Percentiles rank a stretch among this genome's conserved stretches.
phyloP scores from a whole-genome alignment of 2,329 filamentous ascomycete genomes.

The Claviceps maximensis region DNA sequence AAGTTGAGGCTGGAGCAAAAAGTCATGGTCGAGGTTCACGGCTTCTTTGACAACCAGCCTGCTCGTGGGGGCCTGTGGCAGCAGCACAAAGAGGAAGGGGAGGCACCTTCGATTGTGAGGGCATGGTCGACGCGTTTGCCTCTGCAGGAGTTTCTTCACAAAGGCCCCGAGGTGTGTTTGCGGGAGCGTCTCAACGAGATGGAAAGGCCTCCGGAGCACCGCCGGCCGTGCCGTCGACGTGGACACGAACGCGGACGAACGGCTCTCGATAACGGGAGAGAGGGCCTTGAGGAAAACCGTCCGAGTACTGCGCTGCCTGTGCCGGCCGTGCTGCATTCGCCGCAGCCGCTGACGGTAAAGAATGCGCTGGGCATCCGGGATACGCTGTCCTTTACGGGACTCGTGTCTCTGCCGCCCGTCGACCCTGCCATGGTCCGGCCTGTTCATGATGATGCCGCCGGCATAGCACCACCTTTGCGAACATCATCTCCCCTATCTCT shows the following conservation, averaged over 20 bases:
- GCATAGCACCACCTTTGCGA: slow-evolving; percentile 11
- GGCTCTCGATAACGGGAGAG: slow-evolving; percentile 5
- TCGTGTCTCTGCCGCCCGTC: too few relatives aligned
- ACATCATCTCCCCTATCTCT: slow-evolving; percentile 16
- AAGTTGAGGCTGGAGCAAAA: slow-evolving; percentile 33
- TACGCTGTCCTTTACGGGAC: slow-evolving; percentile 7
- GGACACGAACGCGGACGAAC: slow-evolving; percentile 18
- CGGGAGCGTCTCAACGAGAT: slow-evolving; percentile 35
- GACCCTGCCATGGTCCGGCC: too few relatives aligned
- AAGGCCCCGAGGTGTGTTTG: slow-evolving; percentile 42
- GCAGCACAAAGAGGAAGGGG: neutral
- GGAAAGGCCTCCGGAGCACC: slow-evolving; percentile 16
- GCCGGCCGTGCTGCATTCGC: slow-evolving; percentile 1
- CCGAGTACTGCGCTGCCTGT: neutral
- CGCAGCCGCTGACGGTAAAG: slow-evolving; percentile 10
- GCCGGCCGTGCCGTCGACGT: slow-evolving; percentile 18
- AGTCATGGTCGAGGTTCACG: slow-evolving; percentile 41
- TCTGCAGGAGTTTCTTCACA: slow-evolving; percentile 39
- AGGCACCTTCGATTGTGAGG: slow-evolving; percentile 22
- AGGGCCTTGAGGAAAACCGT: too few relatives aligned
- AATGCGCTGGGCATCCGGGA: slow-evolving; percentile 23
- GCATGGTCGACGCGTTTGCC: slow-evolving; percentile 38
- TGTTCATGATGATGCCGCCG: too few relatives aligned
- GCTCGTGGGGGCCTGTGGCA: neutral
- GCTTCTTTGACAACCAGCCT: slow-evolving; percentile 43